Conservation (phyloP, 2,329 filamentous ascomycete species). For the Neonectria punicea region DNA sequence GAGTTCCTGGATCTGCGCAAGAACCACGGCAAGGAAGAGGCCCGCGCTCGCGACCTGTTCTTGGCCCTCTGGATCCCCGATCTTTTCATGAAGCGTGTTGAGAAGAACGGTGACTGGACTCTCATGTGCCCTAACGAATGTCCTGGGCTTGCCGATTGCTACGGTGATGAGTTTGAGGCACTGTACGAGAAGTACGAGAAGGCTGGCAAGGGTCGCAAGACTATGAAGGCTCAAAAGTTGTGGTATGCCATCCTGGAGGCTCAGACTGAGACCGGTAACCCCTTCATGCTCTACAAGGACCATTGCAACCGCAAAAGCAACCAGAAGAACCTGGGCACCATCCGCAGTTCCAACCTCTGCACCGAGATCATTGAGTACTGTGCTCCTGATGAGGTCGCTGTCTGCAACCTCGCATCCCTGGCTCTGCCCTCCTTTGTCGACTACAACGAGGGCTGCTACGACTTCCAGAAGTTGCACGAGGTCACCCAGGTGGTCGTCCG, state of each 20-base stretch:
- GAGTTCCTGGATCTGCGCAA: slow-evolving; percentile 97
- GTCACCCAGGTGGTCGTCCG: slow-evolving; percentile 91
- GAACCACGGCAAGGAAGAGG: slow-evolving; percentile 99
- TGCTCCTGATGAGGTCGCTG: slow-evolving; percentile 96
- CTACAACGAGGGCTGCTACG: slow-evolving; percentile 83
- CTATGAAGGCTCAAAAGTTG: slow-evolving; percentile 96
- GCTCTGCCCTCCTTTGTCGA: slow-evolving; percentile 93
- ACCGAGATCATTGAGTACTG: slow-evolving; percentile 99
- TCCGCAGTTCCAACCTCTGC: slow-evolving; percentile 98
- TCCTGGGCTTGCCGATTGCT: slow-evolving; percentile 93
- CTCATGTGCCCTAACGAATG: slow-evolving; percentile 98
- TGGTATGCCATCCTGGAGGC: slow-evolving; percentile 99
- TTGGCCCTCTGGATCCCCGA: slow-evolving; percentile 98
- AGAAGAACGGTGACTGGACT: slow-evolving; percentile 96
- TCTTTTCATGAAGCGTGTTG: slow-evolving; percentile 99
- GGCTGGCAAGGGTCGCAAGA: slow-evolving; percentile 88
- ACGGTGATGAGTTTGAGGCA: slow-evolving; percentile 96
- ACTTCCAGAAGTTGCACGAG: slow-evolving; percentile 97
- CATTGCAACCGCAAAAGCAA: slow-evolving; percentile 99
- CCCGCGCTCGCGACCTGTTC: slow-evolving; percentile 96
- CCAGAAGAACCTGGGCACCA: slow-evolving; percentile 99
- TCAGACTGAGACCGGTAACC: slow-evolving; percentile 98
- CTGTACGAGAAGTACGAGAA: slow-evolving; percentile 94
- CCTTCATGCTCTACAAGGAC: slow-evolving; percentile 99
- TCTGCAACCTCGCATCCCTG: slow-evolving; percentile 96